Base-by-base conservation (phyloP, 2,329 filamentous ascomycete genomes). In the Fragosphaeria purpurea region DNA sequence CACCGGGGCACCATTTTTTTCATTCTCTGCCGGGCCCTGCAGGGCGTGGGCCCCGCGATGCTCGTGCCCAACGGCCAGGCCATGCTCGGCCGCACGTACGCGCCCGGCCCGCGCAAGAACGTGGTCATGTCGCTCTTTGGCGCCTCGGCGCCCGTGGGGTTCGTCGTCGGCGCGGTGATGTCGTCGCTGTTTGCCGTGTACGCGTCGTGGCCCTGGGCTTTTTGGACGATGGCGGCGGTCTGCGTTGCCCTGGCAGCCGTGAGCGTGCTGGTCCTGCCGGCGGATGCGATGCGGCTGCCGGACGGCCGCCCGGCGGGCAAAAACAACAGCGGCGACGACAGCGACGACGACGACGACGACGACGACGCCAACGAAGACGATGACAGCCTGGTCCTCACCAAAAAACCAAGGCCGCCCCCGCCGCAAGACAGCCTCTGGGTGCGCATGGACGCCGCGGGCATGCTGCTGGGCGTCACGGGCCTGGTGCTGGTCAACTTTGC, bases 1-100 rank as follows among this genome's bases (percentile, higher is more conserved):
- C 41, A 46, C 33, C 30, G 46, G 10, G 61, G 61, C 32, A 59
- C 55, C 13, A 44, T 60, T 6, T 57, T 58, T 33, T 61, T 62
- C 46, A 58, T 60, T 13, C 31, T 60, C 34, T 54, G 53, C 13
- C 54, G 60, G 4, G 58, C 58, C 10, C 42, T 62, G 53, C 61
- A 63, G 48, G 61, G 60, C 22, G 70, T 83, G 13, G 83, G 83
- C 0, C 77, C 80, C 0, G 80, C 81, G 0, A 68, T 86, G 37
- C 65, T 74, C 9, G 66, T 86, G 31, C 83, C 83, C 1, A 86
- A 84, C 54, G 79, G 71, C 0, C 63, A 86, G 30, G 82, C 80
- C 3, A 69, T 87, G 10, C 62, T 86, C 0, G 81, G 80, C 2
- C 67, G 68, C 0, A 71, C 74, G 0, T 85, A 83, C 55, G 64